Base-by-base conservation (phyloP, 2,329 filamentous ascomycete species). In the Fusarium hainanense region DNA sequence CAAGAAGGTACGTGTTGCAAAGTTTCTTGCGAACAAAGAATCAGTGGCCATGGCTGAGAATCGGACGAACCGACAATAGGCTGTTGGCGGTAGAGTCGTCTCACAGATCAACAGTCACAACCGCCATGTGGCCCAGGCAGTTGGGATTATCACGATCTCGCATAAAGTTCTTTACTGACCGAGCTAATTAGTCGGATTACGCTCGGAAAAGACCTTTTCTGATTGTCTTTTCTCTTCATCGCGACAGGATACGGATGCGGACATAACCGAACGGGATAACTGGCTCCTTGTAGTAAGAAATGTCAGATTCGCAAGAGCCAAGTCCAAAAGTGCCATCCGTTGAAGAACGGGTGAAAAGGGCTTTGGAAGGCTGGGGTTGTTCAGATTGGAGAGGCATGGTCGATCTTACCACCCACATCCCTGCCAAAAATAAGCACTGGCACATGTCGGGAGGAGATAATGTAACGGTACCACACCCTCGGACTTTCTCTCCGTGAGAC, bases 401-500 rank as follows among this genome's bases (percentile, higher is more conserved):
- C 54, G 59, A 70, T 66, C 68, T 69, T 50, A 71, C 64, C 59
- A 71, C 62, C 48, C 51, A 50, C 49, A 70, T 62, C 68, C 68
- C 49, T 69, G 68, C 52, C 52, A 64, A 48, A 68, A 70, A 70
- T 70, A 70, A 70, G 68, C 68, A 52, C 58, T 70, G 58, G 63
- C 27, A 64, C 48, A 54, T 54, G 65, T 54, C 23, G 32, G 54
- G 63, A 30, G 52, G 49, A 56, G 37, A 64, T 34, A 71, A 61
- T 70, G 62, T 49, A 64, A 62, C 62, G 59, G 60, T 30, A 60
- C 59, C 47, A 64, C 63, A 72, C 62, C 73, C 56, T 64, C 40
- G 51, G 62, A 63, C 54, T 49, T 64, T 60, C 67, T 69, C 67
- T 73, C 70, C 56, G 54, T 34, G 32, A 68, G 25, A 49, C 48